These are phyloP conservation scores for Aureobasidium uvarum DNA, from an alignment of 2,329 filamentous ascomycete species.

Conservation along the genomic window DNA sequence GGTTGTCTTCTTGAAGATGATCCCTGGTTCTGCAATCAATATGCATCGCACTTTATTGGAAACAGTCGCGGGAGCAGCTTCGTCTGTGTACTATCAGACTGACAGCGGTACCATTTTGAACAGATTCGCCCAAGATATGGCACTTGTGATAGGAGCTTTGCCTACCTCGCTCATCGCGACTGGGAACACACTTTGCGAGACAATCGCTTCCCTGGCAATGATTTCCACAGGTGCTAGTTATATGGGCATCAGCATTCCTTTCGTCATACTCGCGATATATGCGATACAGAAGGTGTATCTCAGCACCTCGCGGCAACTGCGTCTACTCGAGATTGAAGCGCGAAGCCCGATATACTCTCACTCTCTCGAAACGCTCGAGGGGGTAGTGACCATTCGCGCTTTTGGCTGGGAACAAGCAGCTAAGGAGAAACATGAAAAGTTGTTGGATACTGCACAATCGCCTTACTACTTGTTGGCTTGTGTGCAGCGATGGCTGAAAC, in stretches of 20 bases:
- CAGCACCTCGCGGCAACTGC: slow-evolving; percentile 49
- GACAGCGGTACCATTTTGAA: slow-evolving; percentile 47
- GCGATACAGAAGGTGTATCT: slow-evolving; percentile 42
- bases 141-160: slow-evolving; percentile 42
- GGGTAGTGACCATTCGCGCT: slow-evolving; percentile 52
- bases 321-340: slow-evolving; percentile 55
- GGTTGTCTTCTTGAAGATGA: slow-evolving; percentile 22
- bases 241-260: slow-evolving; percentile 43
- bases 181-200: slow-evolving; percentile 38
- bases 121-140: slow-evolving; percentile 10
- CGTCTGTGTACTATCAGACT: slow-evolving; percentile 44
- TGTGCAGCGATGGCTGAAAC: slow-evolving; percentile 47
- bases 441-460: slow-evolving; percentile 45
- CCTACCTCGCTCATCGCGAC: slow-evolving; percentile 29
- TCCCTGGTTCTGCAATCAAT: slow-evolving; percentile 30
- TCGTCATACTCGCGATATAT: slow-evolving; percentile 34
- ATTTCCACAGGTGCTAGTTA: slow-evolving; percentile 38
- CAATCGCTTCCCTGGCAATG: neutral
- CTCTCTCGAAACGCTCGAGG: slow-evolving; percentile 52
- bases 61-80: slow-evolving; percentile 27
- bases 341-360: slow-evolving; percentile 53
- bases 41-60: slow-evolving; percentile 37
- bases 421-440: slow-evolving; percentile 40
- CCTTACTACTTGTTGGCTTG: slow-evolving; percentile 49
- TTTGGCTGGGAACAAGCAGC: slow-evolving; percentile 52